A percentile compares a stretch with the other conserved stretches of the same genome.
Conservation (phyloP, 140 eudicot species). For the Ambrosia hybrid region DNA sequence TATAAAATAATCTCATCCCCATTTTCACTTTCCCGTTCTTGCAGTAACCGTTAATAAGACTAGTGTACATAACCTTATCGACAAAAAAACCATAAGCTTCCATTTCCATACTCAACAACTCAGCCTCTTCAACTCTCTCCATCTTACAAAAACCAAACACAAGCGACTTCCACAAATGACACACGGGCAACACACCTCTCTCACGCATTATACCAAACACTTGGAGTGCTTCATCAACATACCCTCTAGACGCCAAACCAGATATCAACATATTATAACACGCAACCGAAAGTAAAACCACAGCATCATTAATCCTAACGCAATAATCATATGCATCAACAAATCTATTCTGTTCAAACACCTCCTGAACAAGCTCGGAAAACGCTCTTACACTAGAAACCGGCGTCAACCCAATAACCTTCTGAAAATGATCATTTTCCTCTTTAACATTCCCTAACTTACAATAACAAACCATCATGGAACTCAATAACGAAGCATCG, state of each 20-base stretch:
- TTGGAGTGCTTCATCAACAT: conserved; percentile 55
- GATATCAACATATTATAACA: conserved; percentile 55
- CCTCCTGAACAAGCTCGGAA: conserved; percentile 32
- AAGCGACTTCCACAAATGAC: conserved; percentile 54
- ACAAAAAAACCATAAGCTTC: conserved; percentile 51
- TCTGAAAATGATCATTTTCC: conserved; percentile 46
- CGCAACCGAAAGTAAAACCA: conserved; percentile 34
- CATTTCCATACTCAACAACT: conserved; percentile 50
- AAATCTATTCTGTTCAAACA: conserved; percentile 40
- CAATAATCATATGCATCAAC: conserved; percentile 49
- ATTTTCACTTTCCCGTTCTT: conserved; percentile 54
- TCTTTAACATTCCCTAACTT: conserved; percentile 57
- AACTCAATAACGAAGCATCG: conserved; percentile 34
- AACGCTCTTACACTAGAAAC: conserved; percentile 27
- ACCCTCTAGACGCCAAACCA: conserved; percentile 50
- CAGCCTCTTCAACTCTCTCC: conserved; percentile 61
- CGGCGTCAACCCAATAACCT: conserved; percentile 26
- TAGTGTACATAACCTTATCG: conserved; percentile 62
- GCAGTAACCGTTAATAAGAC: conserved; percentile 56
- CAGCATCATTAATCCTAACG: conserved; percentile 36
- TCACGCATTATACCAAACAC: conserved; percentile 57
- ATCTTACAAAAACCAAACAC: conserved; percentile 54
- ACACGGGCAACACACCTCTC: conserved; percentile 48
- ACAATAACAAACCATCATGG: conserved; percentile 59
- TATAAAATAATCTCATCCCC: conserved; percentile 63